Evolutionary conservation across 345 rosid genomes (phyloP).

Genomic region (Aquilaria sinensis): DNA sequence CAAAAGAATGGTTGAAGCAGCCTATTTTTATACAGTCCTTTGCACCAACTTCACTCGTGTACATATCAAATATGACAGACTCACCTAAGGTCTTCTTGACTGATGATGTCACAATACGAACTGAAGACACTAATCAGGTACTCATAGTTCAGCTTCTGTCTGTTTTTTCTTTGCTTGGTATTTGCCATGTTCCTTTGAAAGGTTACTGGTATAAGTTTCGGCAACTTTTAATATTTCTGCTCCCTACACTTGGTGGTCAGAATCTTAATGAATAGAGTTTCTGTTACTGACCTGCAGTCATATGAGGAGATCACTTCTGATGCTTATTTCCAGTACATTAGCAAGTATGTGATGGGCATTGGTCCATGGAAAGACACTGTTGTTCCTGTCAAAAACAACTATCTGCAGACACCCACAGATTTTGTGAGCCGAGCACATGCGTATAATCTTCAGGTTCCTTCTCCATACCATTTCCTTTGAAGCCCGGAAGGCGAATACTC

Average conservation of each 20-base stretch:
- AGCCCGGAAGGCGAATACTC: too few species aligned
- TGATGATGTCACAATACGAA: constrained; percentile 48
- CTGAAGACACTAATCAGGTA: constrained; percentile 72
- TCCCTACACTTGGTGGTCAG: too few species aligned
- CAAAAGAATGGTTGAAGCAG: constrained; percentile 62
- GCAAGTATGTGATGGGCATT: constrained; percentile 35
- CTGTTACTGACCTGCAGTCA: not conserved
- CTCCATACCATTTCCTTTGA: not conserved
- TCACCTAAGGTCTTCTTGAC: constrained; percentile 72
- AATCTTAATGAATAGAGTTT: too few species aligned
- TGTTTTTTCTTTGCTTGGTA: too few species aligned
- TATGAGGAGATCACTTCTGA: constrained; percentile 40
- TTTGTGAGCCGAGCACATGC: constrained; percentile 41
- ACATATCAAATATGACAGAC: constrained; percentile 54
- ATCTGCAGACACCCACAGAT: constrained; percentile 30
- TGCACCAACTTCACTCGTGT: constrained; percentile 72
- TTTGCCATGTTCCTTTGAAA: too few species aligned
- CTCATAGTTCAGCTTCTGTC: too few species aligned
- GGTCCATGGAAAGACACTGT: constrained; percentile 47
- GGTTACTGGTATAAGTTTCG: too few species aligned
- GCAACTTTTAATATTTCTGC: too few species aligned
- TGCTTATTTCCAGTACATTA: constrained; percentile 26
- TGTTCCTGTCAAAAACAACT: constrained; percentile 24
- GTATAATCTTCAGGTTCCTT: constrained; percentile 28
- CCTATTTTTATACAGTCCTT: constrained; percentile 85